These are phyloP conservation scores for Clonostachys chloroleuca DNA, from an alignment of 2,329 filamentous ascomycete genomes.

Conservation along the genomic window DNA sequence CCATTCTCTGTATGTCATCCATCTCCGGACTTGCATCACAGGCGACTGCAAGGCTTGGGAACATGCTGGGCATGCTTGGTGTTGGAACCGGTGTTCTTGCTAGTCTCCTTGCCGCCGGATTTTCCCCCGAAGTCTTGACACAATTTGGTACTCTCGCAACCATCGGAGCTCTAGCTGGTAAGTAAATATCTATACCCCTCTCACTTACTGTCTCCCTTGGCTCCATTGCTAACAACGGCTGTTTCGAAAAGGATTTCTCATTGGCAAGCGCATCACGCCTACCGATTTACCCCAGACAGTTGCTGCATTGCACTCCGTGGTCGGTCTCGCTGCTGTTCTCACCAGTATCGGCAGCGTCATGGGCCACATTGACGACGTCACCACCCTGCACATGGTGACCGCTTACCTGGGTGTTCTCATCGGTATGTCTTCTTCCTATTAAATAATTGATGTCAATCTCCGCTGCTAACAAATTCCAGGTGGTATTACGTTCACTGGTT, in stretches of 20 bases:
- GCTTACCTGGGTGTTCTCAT: slow-evolving; percentile 85
- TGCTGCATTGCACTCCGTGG: slow-evolving; percentile 83
- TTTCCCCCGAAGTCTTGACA: slow-evolving; percentile 70
- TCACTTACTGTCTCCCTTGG: slow-evolving; percentile 1
- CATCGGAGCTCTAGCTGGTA: slow-evolving; percentile 61
- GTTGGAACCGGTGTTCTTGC: slow-evolving; percentile 80
- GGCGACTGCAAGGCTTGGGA: slow-evolving; percentile 77
- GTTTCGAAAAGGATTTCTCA: slow-evolving; percentile 51
- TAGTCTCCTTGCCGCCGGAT: slow-evolving; percentile 76
- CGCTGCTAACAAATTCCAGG: slow-evolving; percentile 21
- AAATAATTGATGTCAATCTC: not conserved
- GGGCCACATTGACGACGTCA: slow-evolving; percentile 63
- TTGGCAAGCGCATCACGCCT: slow-evolving; percentile 82
- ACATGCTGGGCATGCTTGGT: slow-evolving; percentile 81
- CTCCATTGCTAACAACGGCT: slow-evolving; percentile 1
- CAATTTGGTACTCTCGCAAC: slow-evolving; percentile 78
- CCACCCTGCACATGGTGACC: slow-evolving; percentile 78
- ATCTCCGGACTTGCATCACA: slow-evolving; percentile 80
- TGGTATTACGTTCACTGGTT: slow-evolving; percentile 87
- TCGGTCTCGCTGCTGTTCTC: slow-evolving; percentile 81
- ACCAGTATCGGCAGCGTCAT: slow-evolving; percentile 87
- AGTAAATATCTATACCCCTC: slow-evolving; percentile 3
- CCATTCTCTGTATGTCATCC: slow-evolving; percentile 79
- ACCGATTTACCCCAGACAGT: slow-evolving; percentile 88
- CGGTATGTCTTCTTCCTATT: slow-evolving; percentile 30